Percentiles rank a stretch among this genome's conserved stretches.
Evolutionary conservation across 768 basidiomycete species (phyloP).

Genomic region (Hericium coralloides): DNA sequence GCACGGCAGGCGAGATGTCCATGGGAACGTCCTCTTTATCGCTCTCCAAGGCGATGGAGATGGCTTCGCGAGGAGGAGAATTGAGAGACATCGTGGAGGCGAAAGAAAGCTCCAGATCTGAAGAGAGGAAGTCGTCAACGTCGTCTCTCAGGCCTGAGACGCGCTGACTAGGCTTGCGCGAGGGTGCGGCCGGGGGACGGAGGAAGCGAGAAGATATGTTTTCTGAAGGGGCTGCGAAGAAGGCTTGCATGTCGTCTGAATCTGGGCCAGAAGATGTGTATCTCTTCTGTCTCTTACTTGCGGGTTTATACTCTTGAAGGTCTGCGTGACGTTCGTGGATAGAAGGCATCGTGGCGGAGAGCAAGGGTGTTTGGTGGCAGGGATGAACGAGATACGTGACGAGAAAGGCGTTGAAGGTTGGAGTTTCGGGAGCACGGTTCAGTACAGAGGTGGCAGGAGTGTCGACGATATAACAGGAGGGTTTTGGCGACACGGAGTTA

Average conservation of each 20-base stretch:
- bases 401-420: neutral
- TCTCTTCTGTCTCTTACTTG: constrained; percentile 2
- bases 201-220: constrained; percentile 32
- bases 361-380: neutral
- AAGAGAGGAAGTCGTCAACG: constrained; percentile 57
- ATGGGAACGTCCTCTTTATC: constrained; percentile 46
- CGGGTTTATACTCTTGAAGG: constrained; percentile 16
- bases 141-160: constrained; percentile 36
- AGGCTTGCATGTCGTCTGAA: constrained; percentile 41
- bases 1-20: constrained; percentile 72
- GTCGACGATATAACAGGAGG: neutral
- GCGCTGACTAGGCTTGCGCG: constrained; percentile 41
- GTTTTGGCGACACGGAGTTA: neutral
- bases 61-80: constrained; percentile 49
- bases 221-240: constrained; percentile 36
- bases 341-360: neutral
- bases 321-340: constrained; percentile 34
- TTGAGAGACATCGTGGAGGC: constrained; percentile 76
- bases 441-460: neutral
- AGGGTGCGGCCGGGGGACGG: constrained; percentile 29
- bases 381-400: neutral
- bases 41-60: constrained; percentile 38
- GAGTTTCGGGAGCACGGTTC: neutral
- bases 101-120: constrained; percentile 78
- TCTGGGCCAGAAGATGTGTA: constrained; percentile 10